These are phyloP conservation scores for Pyronema omphalodes DNA, from an alignment of 495 filamentous ascomycete species.

Conservation along the genomic window DNA sequence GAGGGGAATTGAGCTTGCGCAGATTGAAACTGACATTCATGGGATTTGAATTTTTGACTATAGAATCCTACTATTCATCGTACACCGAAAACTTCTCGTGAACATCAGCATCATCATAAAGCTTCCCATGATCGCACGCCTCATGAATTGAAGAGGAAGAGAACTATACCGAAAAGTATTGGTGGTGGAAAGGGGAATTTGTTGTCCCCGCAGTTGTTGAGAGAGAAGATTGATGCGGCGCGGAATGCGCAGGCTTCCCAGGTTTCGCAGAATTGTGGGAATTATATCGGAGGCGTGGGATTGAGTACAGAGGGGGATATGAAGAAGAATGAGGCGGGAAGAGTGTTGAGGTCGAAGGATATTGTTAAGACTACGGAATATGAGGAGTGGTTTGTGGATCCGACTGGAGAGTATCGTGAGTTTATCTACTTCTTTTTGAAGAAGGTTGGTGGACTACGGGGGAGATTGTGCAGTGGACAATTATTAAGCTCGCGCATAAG, in stretches of 20 bases:
- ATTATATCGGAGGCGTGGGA: neutral
- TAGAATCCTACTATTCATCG: too few relatives aligned
- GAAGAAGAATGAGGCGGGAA: slow-evolving; percentile 19
- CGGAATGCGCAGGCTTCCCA: neutral
- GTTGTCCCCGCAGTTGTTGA: slow-evolving; percentile 7
- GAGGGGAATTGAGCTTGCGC: too few relatives aligned
- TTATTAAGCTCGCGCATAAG: too few relatives aligned
- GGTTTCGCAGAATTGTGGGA: neutral
- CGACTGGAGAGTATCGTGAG: neutral
- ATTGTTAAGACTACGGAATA: slow-evolving; percentile 13
- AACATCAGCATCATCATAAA: too few relatives aligned
- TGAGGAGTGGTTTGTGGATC: slow-evolving; percentile 21
- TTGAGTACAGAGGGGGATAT: slow-evolving; percentile 4
- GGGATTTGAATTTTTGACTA: too few relatives aligned
- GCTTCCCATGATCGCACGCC: too few relatives aligned
- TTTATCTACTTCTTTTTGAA: too few relatives aligned
- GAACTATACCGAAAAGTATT: slow-evolving; percentile 14
- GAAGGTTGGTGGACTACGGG: too few relatives aligned
- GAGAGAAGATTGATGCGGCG: neutral
- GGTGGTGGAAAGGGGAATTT: slow-evolving; percentile 23
- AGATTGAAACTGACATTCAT: too few relatives aligned
- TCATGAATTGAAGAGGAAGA: slow-evolving; percentile 14
- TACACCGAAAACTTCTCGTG: too few relatives aligned
- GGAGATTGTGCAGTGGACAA: too few relatives aligned
- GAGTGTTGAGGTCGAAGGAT: slow-evolving; percentile 20